Percentiles rank a stretch among this genome's conserved stretches.
Evolutionary conservation across 2,329 filamentous ascomycete genomes (phyloP).

Genomic region (Gaeumannomyces sp.): DNA sequence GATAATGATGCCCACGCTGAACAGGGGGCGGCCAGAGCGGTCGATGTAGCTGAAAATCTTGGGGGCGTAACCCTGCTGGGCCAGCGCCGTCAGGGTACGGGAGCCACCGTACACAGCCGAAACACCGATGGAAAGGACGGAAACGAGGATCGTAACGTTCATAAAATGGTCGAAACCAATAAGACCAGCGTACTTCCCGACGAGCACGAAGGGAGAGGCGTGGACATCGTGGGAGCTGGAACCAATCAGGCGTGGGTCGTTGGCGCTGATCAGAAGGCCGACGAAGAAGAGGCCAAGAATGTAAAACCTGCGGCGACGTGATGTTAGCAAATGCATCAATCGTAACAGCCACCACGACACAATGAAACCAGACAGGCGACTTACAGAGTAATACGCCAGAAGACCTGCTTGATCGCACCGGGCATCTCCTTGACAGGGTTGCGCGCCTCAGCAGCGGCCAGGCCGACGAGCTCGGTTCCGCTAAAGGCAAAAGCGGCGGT

Average conservation of each 20-base stretch:
- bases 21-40: conserved; percentile 48
- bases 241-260: conserved; percentile 40
- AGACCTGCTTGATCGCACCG: conserved; percentile 75
- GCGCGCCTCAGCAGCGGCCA: conserved; percentile 64
- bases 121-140: conserved; percentile 53
- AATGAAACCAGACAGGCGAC: conserved; percentile 14
- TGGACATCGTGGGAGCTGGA: conserved; percentile 39
- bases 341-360: not conserved
- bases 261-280: conserved; percentile 41
- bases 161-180: conserved; percentile 48
- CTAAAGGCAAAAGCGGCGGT: conserved; percentile 69
- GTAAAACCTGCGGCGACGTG: conserved; percentile 34
- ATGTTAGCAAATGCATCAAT: not conserved
- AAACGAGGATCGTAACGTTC: conserved; percentile 53
- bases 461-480: conserved; percentile 68
- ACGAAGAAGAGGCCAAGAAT: conserved; percentile 46
- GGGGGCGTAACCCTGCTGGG: conserved; percentile 54
- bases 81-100: conserved; percentile 52
- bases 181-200: conserved; percentile 47
- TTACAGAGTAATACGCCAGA: conserved; percentile 48
- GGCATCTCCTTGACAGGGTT: conserved; percentile 71
- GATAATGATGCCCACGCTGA: conserved; percentile 41
- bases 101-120: conserved; percentile 54
- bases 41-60: conserved; percentile 52
- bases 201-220: conserved; percentile 53